Evolutionary conservation across 371 early-diverging fungal genomes (phyloP).

Genomic region (Mortierella sp.): DNA sequence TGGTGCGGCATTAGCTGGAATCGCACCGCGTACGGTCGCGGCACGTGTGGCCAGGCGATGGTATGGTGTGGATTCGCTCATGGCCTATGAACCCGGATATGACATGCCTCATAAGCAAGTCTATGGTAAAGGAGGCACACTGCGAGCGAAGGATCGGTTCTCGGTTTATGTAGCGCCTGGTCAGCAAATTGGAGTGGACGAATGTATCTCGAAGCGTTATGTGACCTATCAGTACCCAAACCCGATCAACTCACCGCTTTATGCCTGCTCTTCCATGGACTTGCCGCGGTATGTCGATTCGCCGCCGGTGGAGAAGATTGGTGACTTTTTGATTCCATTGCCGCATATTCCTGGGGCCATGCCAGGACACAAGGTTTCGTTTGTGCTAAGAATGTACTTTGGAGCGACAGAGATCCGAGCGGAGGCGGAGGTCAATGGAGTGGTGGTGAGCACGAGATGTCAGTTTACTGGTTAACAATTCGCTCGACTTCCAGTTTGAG

Average conservation of each 20-base stretch:
- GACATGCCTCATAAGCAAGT: constrained; percentile 25
- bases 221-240: constrained; percentile 62
- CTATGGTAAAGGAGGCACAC: constrained; percentile 14
- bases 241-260: constrained; percentile 65
- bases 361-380: constrained; percentile 16
- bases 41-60: constrained; percentile 38
- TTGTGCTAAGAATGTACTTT: constrained; percentile 65
- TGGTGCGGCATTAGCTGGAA: constrained; percentile 44
- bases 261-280: constrained; percentile 58
- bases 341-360: constrained; percentile 56
- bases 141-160: constrained; percentile 59
- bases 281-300: constrained; percentile 64
- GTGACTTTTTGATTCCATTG: constrained; percentile 68
- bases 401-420: constrained; percentile 70
- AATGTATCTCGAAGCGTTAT: constrained; percentile 62
- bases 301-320: constrained; percentile 61
- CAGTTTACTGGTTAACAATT: constrained; percentile 39
- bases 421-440: constrained; percentile 66
- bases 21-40: constrained; percentile 17
- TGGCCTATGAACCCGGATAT: constrained; percentile 24
- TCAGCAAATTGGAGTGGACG: constrained; percentile 64
- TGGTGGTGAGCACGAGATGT: constrained; percentile 52
- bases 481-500: too few species aligned
- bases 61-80: constrained; percentile 42
- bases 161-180: constrained; percentile 69